phyloP scores from a whole-genome alignment of 2,329 filamentous ascomycete species.

The Pyricularia sp. region DNA sequence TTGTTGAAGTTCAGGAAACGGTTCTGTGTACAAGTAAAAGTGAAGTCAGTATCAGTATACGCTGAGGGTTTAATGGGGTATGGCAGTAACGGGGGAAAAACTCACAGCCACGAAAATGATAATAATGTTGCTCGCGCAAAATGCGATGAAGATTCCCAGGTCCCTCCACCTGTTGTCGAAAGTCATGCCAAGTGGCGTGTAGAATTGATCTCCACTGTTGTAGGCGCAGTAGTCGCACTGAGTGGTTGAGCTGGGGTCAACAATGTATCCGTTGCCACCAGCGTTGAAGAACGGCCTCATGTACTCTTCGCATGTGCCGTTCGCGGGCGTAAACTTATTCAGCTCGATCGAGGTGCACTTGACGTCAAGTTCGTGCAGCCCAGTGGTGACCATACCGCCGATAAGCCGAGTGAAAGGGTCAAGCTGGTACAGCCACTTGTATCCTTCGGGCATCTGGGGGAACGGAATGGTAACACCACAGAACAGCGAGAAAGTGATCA shows the following conservation, averaged over 20 bases:
- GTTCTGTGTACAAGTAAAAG: slow-evolving; percentile 26
- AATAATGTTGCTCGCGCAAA: slow-evolving; percentile 68
- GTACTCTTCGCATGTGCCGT: slow-evolving; percentile 64
- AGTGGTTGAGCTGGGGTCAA: slow-evolving; percentile 48
- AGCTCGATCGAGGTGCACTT: slow-evolving; percentile 51
- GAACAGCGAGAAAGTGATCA: slow-evolving; percentile 77
- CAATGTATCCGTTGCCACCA: slow-evolving; percentile 65
- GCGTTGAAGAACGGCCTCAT: slow-evolving; percentile 60
- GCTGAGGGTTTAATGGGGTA: neutral
- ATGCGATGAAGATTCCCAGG: slow-evolving; percentile 67
- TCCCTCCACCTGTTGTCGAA: slow-evolving; percentile 73
- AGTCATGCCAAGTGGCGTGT: slow-evolving; percentile 52
- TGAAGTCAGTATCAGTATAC: neutral
- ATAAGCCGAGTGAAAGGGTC: slow-evolving; percentile 79
- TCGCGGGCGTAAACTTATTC: slow-evolving; percentile 59
- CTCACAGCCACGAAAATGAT: slow-evolving; percentile 45
- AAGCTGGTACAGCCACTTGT: slow-evolving; percentile 77
- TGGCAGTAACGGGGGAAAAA: slow-evolving; percentile 9
- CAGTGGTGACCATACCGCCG: slow-evolving; percentile 69
- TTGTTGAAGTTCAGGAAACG: slow-evolving; percentile 46
- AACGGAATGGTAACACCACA: slow-evolving; percentile 79
- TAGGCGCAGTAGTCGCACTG: slow-evolving; percentile 77
- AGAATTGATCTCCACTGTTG: slow-evolving; percentile 74
- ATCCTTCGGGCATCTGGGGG: slow-evolving; percentile 68
- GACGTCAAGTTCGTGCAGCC: slow-evolving; percentile 58